Percentiles rank a stretch among this genome's conserved stretches.
These are phyloP conservation scores for Fusarium staphyleae DNA, from an alignment of 2,329 filamentous ascomycete genomes.

Conservation along the genomic window DNA sequence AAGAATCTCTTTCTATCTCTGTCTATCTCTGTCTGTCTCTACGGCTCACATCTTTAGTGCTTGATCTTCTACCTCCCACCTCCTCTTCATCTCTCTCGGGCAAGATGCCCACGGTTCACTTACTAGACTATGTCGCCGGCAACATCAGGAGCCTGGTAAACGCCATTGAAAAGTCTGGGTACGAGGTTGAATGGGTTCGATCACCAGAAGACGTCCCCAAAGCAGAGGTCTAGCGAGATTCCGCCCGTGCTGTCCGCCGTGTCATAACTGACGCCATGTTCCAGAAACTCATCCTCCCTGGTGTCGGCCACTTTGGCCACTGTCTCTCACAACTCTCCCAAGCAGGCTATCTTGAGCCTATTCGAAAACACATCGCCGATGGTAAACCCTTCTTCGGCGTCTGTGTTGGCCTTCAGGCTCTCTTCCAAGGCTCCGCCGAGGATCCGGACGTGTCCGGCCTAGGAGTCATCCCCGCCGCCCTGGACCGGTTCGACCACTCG, in stretches of 20 bases:
- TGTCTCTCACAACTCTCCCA: conserved; percentile 84
- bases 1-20: neutral
- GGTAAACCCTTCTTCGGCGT: conserved; percentile 99
- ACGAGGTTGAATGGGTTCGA: conserved; percentile 89
- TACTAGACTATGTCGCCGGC: conserved; percentile 90
- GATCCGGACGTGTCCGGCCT: conserved; percentile 75
- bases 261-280: conserved; percentile 18
- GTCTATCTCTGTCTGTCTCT: neutral
- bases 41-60: conserved; percentile 6
- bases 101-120: conserved; percentile 77
- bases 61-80: conserved; percentile 6
- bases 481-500: conserved; percentile 78
- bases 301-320: conserved; percentile 97
- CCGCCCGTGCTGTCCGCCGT: neutral
- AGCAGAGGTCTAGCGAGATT: conserved; percentile 72
- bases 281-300: conserved; percentile 92
- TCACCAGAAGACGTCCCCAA: conserved; percentile 82
- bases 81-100: conserved; percentile 22
- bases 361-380: conserved; percentile 80
- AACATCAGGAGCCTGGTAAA: conserved; percentile 97
- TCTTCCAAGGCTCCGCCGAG: conserved; percentile 88
- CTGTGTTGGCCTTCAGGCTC: conserved; percentile 90
- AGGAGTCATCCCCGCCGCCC: conserved; percentile 72
- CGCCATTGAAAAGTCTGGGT: conserved; percentile 95
- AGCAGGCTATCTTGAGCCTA: conserved; percentile 83